Evolutionary conservation across 495 filamentous ascomycete genomes (phyloP).

Genomic region (Hypoxylon lienhwacheense): DNA sequence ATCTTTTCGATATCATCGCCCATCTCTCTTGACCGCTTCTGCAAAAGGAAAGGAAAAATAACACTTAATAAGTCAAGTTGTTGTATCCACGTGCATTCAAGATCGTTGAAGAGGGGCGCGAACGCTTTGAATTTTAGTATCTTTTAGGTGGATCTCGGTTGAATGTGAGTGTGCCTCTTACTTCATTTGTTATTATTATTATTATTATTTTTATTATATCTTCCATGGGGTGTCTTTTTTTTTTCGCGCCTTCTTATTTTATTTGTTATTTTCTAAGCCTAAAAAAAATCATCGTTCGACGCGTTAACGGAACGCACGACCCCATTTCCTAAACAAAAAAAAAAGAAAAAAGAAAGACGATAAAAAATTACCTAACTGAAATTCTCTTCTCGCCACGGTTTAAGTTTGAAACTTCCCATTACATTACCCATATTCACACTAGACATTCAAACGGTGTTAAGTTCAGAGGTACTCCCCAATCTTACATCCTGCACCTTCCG

Average conservation of each 20-base stretch:
- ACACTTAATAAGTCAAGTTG: constrained; percentile 28
- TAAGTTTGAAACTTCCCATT: constrained; percentile 11
- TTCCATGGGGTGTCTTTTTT: constrained; percentile 25
- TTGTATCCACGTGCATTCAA: constrained; percentile 33
- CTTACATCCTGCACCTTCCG: not conserved
- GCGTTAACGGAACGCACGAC: constrained; percentile 24
- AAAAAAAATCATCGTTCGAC: constrained; percentile 22
- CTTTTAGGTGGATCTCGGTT: constrained; percentile 29
- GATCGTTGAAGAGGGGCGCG: constrained; percentile 27
- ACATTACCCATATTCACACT: no score
- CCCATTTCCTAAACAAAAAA: constrained; percentile 10
- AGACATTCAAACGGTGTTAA: constrained; percentile 28
- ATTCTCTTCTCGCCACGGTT: constrained; percentile 29
- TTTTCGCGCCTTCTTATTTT: constrained; percentile 30
- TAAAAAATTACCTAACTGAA: constrained; percentile 21
- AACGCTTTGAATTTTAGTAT: constrained; percentile 30
- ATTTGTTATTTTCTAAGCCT: constrained; percentile 2
- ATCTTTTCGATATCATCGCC: constrained; percentile 23
- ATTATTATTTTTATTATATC: constrained; percentile 33
- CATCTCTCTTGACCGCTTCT: constrained; percentile 33
- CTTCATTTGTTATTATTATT: constrained; percentile 17
- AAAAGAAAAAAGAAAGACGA: constrained; percentile 1
- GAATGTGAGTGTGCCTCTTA: constrained; percentile 34
- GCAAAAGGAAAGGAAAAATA: constrained; percentile 14
- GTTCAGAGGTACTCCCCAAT: constrained; percentile 25